Percentiles rank a stretch among this genome's conserved stretches.
Evolutionary conservation across 345 rosid genomes (phyloP).

Genomic region (Arabidopsis thaliana): TAIR10.1 NC_003070.9:20429501-20430000

Average conservation of each 20-base stretch:
- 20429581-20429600: background rate
- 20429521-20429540: background rate
- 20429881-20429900: constrained; percentile 62
- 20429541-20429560: background rate
- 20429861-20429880: constrained; percentile 58
- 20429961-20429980: background rate
- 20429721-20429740: constrained; percentile 71
- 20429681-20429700: constrained; percentile 86
- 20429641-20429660: constrained; percentile 50
- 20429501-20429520: background rate
- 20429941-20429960: constrained; percentile 67
- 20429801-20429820: background rate
- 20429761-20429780: constrained; percentile 28
- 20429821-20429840: background rate
- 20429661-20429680: constrained; percentile 80
- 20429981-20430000: background rate
- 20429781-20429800: background rate
- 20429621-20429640: background rate
- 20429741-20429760: constrained; percentile 59
- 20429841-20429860: constrained; percentile 58
- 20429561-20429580: background rate
- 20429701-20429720: constrained; percentile 79
- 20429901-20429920: constrained; percentile 76
- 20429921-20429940: constrained; percentile 71
- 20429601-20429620: background rate